Conservation (phyloP, 495 filamentous ascomycete genomes). For the Aspergillus wentii region DNA sequence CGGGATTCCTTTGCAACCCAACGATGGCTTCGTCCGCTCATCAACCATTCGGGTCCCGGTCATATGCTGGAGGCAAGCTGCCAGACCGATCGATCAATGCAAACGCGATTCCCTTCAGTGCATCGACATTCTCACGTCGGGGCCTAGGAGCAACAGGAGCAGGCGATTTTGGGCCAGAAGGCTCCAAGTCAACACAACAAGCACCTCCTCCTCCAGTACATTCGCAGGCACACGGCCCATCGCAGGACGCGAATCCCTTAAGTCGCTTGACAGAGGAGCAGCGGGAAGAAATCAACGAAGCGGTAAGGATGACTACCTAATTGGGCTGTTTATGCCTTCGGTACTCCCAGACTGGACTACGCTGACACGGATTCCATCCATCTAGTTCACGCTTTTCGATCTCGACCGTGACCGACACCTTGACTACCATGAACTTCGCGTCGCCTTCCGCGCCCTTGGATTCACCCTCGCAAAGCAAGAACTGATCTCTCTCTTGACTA, state of each 20-base stretch:
- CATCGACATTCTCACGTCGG: constrained; percentile 41
- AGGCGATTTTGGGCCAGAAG: constrained; percentile 27
- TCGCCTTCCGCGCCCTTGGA: constrained; percentile 92
- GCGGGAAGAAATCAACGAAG: constrained; percentile 83
- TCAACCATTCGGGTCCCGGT: constrained; percentile 47
- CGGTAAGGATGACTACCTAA: no score
- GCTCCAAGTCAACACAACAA: constrained; percentile 26
- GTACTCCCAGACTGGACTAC: no score
- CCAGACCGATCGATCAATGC: constrained; percentile 43
- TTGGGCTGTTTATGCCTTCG: no score
- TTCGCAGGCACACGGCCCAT: constrained; percentile 30
- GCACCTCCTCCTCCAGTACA: constrained; percentile 18
- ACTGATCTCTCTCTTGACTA: constrained; percentile 68
- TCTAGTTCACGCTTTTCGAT: constrained; percentile 91
- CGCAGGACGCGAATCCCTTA: constrained; percentile 44
- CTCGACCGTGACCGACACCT: constrained; percentile 91
- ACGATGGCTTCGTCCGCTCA: constrained; percentile 33
- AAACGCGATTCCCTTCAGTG: constrained; percentile 43
- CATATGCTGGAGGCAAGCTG: constrained; percentile 42
- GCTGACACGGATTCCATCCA: no score
- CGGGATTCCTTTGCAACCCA: no score
- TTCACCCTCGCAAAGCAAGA: constrained; percentile 86
- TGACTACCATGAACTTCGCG: constrained; percentile 97
- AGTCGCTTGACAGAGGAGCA: constrained; percentile 74
- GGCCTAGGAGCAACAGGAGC: constrained; percentile 22